These are phyloP conservation scores for Hypoxylon rubiginosum DNA, from an alignment of 2,329 filamentous ascomycete genomes.

Conservation along the genomic window DNA sequence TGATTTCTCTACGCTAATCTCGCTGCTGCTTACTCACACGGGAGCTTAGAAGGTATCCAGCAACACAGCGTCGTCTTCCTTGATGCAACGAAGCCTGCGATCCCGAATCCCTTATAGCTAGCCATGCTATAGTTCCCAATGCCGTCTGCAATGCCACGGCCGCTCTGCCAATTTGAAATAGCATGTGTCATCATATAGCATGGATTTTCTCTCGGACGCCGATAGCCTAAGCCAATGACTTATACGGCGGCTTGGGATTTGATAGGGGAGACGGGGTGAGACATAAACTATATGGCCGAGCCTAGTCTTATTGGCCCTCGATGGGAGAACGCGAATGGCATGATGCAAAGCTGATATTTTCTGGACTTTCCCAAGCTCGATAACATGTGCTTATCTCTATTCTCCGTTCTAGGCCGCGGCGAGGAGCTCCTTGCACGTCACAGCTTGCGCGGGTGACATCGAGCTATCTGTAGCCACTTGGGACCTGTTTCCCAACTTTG, in stretches of 20 bases:
- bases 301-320: constrained; percentile 13
- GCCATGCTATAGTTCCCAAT: background rate
- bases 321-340: constrained; percentile 8
- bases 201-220: background rate
- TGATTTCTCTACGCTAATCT: background rate
- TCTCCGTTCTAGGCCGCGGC: constrained; percentile 6
- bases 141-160: background rate
- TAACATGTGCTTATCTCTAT: constrained; percentile 36
- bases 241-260: constrained; percentile 10
- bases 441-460: constrained; percentile 21
- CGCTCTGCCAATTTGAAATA: background rate
- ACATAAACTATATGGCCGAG: background rate
- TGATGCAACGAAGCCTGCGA: background rate
- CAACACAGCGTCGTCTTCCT: background rate
- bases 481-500: constrained; percentile 6
- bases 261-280: background rate
- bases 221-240: background rate
- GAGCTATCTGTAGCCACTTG: constrained; percentile 16
- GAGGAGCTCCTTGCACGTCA: constrained; percentile 8
- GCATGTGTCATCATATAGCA: background rate
- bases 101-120: background rate
- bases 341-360: constrained; percentile 17
- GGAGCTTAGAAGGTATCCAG: background rate
- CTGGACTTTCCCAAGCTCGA: constrained; percentile 10
- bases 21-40: background rate